Evolutionary conservation across 2,329 filamentous ascomycete species (phyloP).

Genomic region (Phialemonium atrogriseum): DNA sequence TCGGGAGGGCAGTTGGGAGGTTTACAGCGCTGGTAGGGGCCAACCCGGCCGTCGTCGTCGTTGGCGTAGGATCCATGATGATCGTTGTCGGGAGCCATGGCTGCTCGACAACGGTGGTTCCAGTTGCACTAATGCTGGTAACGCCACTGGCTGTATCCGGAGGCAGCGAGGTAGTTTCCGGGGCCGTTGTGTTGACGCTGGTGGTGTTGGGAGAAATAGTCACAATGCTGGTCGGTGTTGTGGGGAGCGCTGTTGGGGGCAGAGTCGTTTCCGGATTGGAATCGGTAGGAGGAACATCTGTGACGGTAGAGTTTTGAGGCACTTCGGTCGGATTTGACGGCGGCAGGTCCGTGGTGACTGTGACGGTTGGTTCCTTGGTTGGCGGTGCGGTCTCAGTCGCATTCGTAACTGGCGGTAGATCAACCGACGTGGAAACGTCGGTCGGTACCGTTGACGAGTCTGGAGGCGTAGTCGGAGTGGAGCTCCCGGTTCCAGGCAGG

Average conservation of each 20-base stretch:
- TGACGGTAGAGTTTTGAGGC: no score
- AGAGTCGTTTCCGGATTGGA: background rate
- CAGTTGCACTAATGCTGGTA: slow-evolving; percentile 1
- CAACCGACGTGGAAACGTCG: background rate
- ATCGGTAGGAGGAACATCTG: no score
- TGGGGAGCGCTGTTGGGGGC: background rate
- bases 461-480: background rate
- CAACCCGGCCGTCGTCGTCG: slow-evolving; percentile 26
- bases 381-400: slow-evolving; percentile 1
- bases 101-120: slow-evolving; percentile 14
- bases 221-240: slow-evolving; percentile 8
- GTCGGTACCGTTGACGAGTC: background rate
- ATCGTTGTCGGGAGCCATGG: slow-evolving; percentile 54
- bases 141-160: background rate
- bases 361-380: slow-evolving; percentile 6
- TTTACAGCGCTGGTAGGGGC: slow-evolving; percentile 38
- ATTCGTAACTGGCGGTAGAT: slow-evolving; percentile 1
- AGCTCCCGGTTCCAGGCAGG: background rate
- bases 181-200: background rate
- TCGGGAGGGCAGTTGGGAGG: slow-evolving; percentile 61
- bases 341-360: background rate
- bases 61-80: slow-evolving; percentile 42
- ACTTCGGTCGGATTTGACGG: slow-evolving; percentile 1
- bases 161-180: no score
- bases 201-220: slow-evolving; percentile 6